These are phyloP conservation scores for Penicillium pulvis DNA, from an alignment of 495 filamentous ascomycete species.

Conservation along the genomic window DNA sequence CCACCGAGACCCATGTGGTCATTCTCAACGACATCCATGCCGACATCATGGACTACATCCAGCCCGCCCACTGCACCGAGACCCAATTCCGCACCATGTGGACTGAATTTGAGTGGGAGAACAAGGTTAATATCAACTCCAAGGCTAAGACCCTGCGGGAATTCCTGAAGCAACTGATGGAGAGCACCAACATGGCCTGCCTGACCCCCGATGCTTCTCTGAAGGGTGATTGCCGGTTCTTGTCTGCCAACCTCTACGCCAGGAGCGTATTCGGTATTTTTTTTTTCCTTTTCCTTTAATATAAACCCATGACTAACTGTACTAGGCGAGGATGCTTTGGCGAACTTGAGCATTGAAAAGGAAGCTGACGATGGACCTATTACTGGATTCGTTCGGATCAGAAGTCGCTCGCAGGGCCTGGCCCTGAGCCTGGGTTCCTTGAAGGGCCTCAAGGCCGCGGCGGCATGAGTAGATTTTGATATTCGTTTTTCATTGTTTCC, in stretches of 20 bases:
- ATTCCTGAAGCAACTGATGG: constrained; percentile 94
- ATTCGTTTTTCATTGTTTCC: constrained; percentile 21
- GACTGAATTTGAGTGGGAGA: constrained; percentile 99
- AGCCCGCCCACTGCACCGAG: constrained; percentile 94
- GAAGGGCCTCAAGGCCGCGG: constrained; percentile 79
- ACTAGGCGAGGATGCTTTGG: constrained; percentile 95
- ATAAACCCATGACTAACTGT: constrained; percentile 28
- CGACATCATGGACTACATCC: constrained; percentile 99
- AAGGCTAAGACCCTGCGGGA: constrained; percentile 92
- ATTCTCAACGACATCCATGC: constrained; percentile 99
- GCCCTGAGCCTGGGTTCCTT: constrained; percentile 91
- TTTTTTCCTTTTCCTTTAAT: neutral
- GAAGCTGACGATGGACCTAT: constrained; percentile 94
- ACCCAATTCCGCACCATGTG: constrained; percentile 99
- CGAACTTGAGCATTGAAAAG: constrained; percentile 97
- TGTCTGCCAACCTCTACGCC: constrained; percentile 96
- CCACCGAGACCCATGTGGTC: constrained; percentile 94
- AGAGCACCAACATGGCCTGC: constrained; percentile 97
- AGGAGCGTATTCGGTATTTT: constrained; percentile 96
- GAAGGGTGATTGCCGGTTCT: constrained; percentile 96
- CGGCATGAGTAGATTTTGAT: constrained; percentile 42
- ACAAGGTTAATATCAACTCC: constrained; percentile 99
- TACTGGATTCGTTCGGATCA: constrained; percentile 98
- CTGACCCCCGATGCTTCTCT: constrained; percentile 94
- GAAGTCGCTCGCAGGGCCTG: constrained; percentile 94